phyloP scores from a whole-genome alignment of 2,329 filamentous ascomycete species.

The Rhynchosporium secalis region DNA sequence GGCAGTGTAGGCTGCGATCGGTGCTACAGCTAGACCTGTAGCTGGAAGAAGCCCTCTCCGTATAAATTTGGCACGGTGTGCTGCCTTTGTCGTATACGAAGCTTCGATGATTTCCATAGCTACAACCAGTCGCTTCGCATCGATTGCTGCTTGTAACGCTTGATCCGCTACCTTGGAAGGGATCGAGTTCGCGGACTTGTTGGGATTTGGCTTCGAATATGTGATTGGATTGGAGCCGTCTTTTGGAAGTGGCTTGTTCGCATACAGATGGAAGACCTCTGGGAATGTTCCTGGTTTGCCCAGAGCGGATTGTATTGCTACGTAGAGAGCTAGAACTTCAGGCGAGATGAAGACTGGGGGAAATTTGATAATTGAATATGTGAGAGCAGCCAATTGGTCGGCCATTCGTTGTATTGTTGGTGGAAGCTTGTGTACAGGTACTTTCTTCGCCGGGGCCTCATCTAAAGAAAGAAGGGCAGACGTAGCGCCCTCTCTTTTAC shows the following conservation, averaged over 20 bases:
- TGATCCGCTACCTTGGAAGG: slow-evolving; percentile 67
- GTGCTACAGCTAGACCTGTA: slow-evolving; percentile 56
- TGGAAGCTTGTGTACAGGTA: slow-evolving; percentile 25
- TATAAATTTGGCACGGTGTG: slow-evolving; percentile 65
- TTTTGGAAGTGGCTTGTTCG: slow-evolving; percentile 73
- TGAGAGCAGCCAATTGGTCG: slow-evolving; percentile 56
- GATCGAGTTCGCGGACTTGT: slow-evolving; percentile 69
- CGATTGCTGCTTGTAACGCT: slow-evolving; percentile 78
- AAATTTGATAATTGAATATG: slow-evolving; percentile 71
- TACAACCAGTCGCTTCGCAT: slow-evolving; percentile 73
- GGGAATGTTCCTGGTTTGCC: slow-evolving; percentile 75
- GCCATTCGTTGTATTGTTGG: slow-evolving; percentile 35
- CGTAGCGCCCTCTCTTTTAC: slow-evolving; percentile 43
- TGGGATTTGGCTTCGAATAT: slow-evolving; percentile 65
- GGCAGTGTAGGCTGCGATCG: slow-evolving; percentile 68
- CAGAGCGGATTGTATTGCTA: slow-evolving; percentile 72
- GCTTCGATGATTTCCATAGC: slow-evolving; percentile 74
- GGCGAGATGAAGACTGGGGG: slow-evolving; percentile 79
- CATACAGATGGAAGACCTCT: slow-evolving; percentile 77
- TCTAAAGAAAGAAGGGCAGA: slow-evolving; percentile 54
- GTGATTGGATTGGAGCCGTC: slow-evolving; percentile 58
- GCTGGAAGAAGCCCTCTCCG: slow-evolving; percentile 62
- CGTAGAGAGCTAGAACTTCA: slow-evolving; percentile 70
- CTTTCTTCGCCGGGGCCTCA: slow-evolving; percentile 30
- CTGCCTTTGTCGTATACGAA: slow-evolving; percentile 67